Percentiles rank a stretch among this genome's conserved stretches.
These are phyloP conservation scores for Vaccinium vitisidaea DNA, from an alignment of 148 eudicot species.

Conservation along the genomic window DNA sequence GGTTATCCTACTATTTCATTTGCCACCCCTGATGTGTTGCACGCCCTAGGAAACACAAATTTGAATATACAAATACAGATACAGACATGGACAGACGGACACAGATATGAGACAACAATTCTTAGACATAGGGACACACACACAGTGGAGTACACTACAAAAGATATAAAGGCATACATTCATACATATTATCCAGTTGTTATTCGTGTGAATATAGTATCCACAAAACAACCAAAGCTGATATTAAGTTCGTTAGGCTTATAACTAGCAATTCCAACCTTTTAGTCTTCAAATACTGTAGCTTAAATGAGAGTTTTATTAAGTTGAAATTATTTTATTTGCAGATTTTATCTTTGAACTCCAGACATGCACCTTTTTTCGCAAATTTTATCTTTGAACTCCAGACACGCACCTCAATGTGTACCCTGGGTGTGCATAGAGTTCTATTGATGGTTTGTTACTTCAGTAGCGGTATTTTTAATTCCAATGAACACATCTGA, in stretches of 20 bases:
- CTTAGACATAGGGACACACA: background rate
- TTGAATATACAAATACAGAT: background rate
- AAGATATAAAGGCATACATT: background rate
- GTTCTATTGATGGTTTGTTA: background rate
- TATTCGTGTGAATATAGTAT: background rate
- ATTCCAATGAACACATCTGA: background rate
- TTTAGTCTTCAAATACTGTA: background rate
- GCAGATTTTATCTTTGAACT: background rate
- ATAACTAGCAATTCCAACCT: background rate
- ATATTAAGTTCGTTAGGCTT: background rate
- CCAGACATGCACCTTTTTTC: background rate
- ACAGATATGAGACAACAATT: background rate
- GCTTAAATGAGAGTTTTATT: background rate
- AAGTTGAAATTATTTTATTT: background rate
- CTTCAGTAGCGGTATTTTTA: background rate
- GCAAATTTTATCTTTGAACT: background rate
- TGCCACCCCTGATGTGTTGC: background rate
- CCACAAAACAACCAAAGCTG: background rate
- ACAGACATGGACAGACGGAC: background rate
- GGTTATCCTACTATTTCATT: background rate
- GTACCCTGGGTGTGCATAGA: background rate
- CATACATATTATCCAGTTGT: background rate
- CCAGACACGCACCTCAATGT: background rate
- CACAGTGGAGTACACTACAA: background rate
- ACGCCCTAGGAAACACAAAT: background rate